Conservation (phyloP, 495 filamentous ascomycete genomes). For the Podospora bellae-mahoneyi region DNA sequence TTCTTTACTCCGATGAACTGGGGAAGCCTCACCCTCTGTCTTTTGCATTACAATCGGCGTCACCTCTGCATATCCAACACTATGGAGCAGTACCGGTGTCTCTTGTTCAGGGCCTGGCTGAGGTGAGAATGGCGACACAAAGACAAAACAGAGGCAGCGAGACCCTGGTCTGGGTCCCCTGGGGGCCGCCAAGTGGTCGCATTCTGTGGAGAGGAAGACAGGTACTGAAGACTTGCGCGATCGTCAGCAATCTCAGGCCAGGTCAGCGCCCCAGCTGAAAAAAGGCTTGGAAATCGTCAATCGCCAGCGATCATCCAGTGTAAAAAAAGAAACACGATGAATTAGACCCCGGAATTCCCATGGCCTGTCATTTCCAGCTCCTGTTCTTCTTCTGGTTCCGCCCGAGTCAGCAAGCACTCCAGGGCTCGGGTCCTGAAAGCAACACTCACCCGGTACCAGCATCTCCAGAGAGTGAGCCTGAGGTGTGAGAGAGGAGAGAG, state of each 20-base stretch:
- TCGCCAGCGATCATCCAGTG: slow-evolving; percentile 2
- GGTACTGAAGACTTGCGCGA: background rate
- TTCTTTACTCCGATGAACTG: background rate
- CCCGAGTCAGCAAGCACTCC: background rate
- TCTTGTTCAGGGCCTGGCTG: too few species aligned
- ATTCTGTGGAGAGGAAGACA: slow-evolving; percentile 14
- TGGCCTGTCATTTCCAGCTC: background rate
- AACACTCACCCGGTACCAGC: background rate
- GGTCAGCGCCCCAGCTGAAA: slow-evolving; percentile 8
- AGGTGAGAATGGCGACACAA: background rate
- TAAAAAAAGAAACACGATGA: slow-evolving; percentile 1
- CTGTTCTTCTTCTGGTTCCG: too few species aligned
- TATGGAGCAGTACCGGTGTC: too few species aligned
- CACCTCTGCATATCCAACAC: too few species aligned
- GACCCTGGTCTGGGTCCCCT: background rate
- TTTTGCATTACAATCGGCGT: too few species aligned
- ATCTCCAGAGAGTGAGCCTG: too few species aligned
- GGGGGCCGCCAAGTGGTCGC: background rate
- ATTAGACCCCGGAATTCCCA: slow-evolving; percentile 7
- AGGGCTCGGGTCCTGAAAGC: background rate
- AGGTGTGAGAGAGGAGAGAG: too few species aligned
- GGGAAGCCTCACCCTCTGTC: background rate
- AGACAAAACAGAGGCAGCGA: slow-evolving; percentile 2
- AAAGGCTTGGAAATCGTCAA: background rate
- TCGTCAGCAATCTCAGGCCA: slow-evolving; percentile 15